Conservation (phyloP, 257 asterid species). For the Apocynum venetum region DNA sequence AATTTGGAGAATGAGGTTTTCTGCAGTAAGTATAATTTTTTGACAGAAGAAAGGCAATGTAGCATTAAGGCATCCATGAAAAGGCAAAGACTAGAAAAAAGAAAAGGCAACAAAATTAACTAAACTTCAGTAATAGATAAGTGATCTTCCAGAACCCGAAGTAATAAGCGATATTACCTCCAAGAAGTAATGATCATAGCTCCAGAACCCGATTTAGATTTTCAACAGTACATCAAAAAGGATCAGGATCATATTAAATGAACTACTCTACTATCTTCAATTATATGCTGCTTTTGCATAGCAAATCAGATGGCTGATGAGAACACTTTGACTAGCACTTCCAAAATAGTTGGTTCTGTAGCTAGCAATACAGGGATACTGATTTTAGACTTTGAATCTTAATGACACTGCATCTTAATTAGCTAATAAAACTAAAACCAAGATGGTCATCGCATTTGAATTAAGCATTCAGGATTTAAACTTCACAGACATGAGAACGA, state of each 20-base stretch:
- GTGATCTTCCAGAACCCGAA: too few relatives aligned
- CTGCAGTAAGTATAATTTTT: background rate
- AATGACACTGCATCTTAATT: background rate
- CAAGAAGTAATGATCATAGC: too few relatives aligned
- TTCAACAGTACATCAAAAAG: background rate
- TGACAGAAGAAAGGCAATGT: background rate
- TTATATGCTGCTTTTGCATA: background rate
- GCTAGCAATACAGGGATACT: background rate
- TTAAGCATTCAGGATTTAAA: too few relatives aligned
- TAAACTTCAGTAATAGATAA: background rate
- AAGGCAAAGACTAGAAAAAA: background rate
- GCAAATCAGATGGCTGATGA: background rate
- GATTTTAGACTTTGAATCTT: background rate
- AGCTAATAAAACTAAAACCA: too few relatives aligned
- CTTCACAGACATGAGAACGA: background rate
- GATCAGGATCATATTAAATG: background rate
- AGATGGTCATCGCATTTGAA: too few relatives aligned
- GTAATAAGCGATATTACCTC: too few relatives aligned
- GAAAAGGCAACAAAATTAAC: background rate
- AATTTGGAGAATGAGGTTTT: background rate
- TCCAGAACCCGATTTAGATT: too few relatives aligned
- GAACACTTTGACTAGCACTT: background rate
- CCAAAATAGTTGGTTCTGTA: background rate
- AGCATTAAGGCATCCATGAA: background rate
- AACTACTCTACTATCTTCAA: background rate